Percentiles rank a stretch among this genome's conserved stretches.
phyloP scores from a whole-genome alignment of 768 basidiomycete species.

The Termitomyces sp. region DNA sequence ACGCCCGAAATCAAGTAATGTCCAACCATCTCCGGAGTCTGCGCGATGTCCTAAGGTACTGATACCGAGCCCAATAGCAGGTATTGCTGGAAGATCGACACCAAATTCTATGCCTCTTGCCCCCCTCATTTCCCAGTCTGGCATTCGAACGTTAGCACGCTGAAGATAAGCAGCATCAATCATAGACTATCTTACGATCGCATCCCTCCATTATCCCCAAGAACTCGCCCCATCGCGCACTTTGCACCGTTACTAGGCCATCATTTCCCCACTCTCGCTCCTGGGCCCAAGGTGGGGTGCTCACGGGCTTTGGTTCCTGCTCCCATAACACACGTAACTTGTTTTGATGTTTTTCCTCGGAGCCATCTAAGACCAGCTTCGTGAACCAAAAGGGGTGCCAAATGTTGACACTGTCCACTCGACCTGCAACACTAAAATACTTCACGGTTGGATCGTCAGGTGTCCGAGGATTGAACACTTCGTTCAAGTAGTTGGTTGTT shows the following conservation, averaged over 20 bases:
- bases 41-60: constrained; percentile 9
- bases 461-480: constrained; percentile 77
- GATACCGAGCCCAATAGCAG: constrained; percentile 37
- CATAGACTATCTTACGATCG: constrained; percentile 52
- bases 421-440: constrained; percentile 89
- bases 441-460: constrained; percentile 80
- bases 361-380: constrained; percentile 88
- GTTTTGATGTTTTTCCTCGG: constrained; percentile 59
- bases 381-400: constrained; percentile 98
- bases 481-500: constrained; percentile 76
- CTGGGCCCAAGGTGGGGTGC: constrained; percentile 41
- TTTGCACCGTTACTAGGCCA: constrained; percentile 87
- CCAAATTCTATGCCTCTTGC: constrained; percentile 73
- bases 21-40: constrained; percentile 33
- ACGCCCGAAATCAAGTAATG: constrained; percentile 59
- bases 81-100: constrained; percentile 52
- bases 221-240: constrained; percentile 95
- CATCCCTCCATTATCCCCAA: constrained; percentile 84
- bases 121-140: constrained; percentile 92
- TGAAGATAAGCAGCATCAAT: not conserved
- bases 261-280: constrained; percentile 81
- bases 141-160: not conserved
- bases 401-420: constrained; percentile 59
- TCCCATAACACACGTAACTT: constrained; percentile 36
- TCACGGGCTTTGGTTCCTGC: constrained; percentile 6